Base-by-base conservation (phyloP, 345 rosid genomes). In the Geranium brycei region DNA sequence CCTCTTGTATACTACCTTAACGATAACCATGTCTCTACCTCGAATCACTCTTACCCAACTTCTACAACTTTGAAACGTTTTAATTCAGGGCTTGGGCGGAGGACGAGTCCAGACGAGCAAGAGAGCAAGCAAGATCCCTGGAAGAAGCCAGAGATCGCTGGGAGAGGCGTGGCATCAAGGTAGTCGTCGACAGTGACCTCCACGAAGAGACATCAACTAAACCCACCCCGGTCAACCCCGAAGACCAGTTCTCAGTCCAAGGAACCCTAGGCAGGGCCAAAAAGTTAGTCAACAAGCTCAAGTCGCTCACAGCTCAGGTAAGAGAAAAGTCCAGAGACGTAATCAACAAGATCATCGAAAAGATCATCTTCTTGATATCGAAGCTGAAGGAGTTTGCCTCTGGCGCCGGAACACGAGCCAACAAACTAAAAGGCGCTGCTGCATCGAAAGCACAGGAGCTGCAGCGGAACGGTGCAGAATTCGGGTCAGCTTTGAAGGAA, bases 91-190 rank as follows among this genome's bases (percentile, higher is more conserved):
- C 86, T 59, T 93, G 99, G 99, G 99, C 99, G 3, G 87, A 87
- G 78, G 91, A 89, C 58, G 98, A 89, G 80, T 93, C 93, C 17
- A 87, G 82, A 78, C 81, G 87, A 80, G 96, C 90, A 38, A 83
- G 77, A 62, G 91, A 82, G 60, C 88, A 85, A 63, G 96, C 95
- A 51, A 86, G 82, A 75, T 82, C 84, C 66, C 76, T 93, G 31
- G 83, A 86, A 76, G 91, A 88, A 70, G 99, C 96, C 60, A 85
- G 99, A 74, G 85, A 81, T 56, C 90, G 81, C 19, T 93, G 97
- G 96, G 91, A 83, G 82, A 85, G 78, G 72, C 82, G 75, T 56
- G 99, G 96, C 23, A 76, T 93, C 72, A 90, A 81, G 70, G 96
- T 92, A 7, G 83, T 90, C 0, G 97, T 88, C 41, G 97, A 86